Evolutionary conservation across 768 basidiomycete species (phyloP).

Genomic region (Cantharellus cinnabarinus): DNA sequence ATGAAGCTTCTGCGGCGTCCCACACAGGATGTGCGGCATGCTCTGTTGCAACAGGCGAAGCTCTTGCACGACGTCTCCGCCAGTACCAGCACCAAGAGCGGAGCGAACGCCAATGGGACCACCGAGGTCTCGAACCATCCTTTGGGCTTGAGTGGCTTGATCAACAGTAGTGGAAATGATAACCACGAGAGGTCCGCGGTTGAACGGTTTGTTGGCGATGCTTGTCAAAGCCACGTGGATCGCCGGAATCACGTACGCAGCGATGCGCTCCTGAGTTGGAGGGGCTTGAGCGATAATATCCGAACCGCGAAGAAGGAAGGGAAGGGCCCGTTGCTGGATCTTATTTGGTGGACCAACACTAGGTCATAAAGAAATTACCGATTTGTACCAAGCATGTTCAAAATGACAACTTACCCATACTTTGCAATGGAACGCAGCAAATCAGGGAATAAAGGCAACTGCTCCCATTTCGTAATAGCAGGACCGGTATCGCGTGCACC

Average conservation of each 20-base stretch:
- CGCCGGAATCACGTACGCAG: constrained; percentile 86
- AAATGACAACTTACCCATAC: constrained; percentile 52
- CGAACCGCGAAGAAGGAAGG: constrained; percentile 79
- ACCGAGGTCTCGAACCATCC: constrained; percentile 87
- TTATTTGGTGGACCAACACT: constrained; percentile 97
- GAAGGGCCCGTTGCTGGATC: constrained; percentile 91
- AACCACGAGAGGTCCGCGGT: constrained; percentile 68
- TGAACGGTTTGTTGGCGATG: constrained; percentile 32
- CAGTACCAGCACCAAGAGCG: constrained; percentile 67
- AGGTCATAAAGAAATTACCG: constrained; percentile 1
- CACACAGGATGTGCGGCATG: constrained; percentile 87
- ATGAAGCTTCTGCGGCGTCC: constrained; percentile 90
- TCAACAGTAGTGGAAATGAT: constrained; percentile 97
- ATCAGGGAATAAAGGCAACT: constrained; percentile 67
- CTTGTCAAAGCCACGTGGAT: constrained; percentile 63
- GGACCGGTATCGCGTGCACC: constrained; percentile 37
- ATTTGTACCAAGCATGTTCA: neutral
- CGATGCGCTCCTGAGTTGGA: constrained; percentile 94
- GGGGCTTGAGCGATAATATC: constrained; percentile 99
- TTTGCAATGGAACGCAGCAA: constrained; percentile 73
- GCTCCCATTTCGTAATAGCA: constrained; percentile 89
- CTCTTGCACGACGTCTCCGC: constrained; percentile 51
- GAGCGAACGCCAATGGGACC: constrained; percentile 82
- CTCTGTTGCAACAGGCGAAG: constrained; percentile 71
- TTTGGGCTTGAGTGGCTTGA: constrained; percentile 92